Conservation (phyloP, 345 rosid genomes). For the Eucalyptus pauciflora region DNA sequence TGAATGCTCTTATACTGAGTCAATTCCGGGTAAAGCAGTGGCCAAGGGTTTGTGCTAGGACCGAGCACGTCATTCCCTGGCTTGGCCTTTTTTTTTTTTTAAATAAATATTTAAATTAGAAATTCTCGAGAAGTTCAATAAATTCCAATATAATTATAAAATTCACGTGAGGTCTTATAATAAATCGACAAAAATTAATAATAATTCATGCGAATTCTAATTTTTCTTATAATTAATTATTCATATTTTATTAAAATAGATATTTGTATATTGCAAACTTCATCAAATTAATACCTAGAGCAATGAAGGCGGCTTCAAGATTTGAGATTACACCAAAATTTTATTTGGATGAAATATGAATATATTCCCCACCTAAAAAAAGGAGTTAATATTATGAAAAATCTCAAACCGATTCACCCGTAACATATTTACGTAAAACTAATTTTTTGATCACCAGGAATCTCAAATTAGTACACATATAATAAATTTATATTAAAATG, state of each 20-base stretch:
- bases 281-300: background rate
- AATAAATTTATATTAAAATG: too few species aligned
- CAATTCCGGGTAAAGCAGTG: background rate
- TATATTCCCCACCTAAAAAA: background rate
- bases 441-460: fast-evolving
- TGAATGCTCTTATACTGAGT: background rate
- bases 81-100: background rate
- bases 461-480: too few species aligned
- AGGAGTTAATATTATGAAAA: fast-evolving
- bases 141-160: background rate
- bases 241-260: background rate
- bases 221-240: background rate
- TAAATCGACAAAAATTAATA: background rate
- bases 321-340: background rate
- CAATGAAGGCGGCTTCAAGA: background rate
- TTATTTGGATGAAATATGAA: background rate
- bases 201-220: background rate
- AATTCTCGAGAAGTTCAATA: background rate
- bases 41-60: background rate
- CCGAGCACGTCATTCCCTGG: background rate
- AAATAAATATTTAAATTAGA: background rate
- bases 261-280: background rate
- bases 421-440: fast-evolving
- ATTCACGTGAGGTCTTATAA: background rate
- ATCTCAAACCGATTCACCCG: fast-evolving